Evolutionary conservation across 345 rosid genomes (phyloP).

Genomic region (Rhodomyrtus tomentosa): DNA sequence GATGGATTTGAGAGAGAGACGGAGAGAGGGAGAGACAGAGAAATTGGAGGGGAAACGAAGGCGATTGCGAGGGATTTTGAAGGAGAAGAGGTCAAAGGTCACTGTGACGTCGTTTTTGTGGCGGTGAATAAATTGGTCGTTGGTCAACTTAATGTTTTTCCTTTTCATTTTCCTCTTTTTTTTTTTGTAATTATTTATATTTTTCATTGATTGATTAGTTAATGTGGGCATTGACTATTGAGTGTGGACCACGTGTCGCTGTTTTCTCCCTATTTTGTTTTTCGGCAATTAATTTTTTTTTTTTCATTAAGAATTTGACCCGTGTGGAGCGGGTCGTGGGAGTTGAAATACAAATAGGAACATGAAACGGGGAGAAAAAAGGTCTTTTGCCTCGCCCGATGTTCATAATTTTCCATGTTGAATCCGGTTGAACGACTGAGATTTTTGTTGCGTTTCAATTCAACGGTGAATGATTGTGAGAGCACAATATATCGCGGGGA

Average conservation of each 20-base stretch:
- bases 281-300: background rate
- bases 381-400: no score
- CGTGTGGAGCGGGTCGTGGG: background rate
- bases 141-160: slow-evolving; percentile 3
- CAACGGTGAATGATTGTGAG: background rate
- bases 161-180: background rate
- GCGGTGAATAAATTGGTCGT: background rate
- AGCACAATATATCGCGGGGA: no score
- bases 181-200: background rate
- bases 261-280: background rate
- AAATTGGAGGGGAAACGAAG: no score
- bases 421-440: background rate
- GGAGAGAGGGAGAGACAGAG: background rate
- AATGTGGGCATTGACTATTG: background rate
- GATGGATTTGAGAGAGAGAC: background rate
- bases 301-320: background rate
- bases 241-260: background rate
- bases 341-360: no score
- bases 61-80: slow-evolving; percentile 1
- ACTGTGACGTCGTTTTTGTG: slow-evolving; percentile 5
- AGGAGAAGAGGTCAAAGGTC: slow-evolving; percentile 4
- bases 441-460: background rate
- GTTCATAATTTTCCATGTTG: background rate
- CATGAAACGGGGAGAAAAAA: no score
- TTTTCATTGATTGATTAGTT: background rate